Conservation (phyloP, 805 yeast species). For the Yueomyces sinensis region DNA sequence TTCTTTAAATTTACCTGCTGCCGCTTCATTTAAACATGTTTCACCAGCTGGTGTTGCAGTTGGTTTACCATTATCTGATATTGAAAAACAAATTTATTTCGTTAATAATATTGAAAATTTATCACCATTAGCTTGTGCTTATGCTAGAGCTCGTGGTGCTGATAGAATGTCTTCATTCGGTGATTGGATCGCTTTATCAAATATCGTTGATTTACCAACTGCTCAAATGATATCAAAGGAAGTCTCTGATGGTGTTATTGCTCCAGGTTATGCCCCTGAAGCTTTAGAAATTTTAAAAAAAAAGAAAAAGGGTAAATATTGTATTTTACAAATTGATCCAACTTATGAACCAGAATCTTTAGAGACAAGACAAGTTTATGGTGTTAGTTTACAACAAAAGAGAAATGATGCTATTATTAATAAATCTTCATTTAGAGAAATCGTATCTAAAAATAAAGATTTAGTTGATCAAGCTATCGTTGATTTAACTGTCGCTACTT, state of each 20-base stretch:
- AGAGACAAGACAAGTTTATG: slow-evolving; percentile 93
- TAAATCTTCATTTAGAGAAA: slow-evolving; percentile 79
- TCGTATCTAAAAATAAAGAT: slow-evolving; percentile 74
- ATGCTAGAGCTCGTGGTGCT: slow-evolving; percentile 99
- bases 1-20: slow-evolving; percentile 90
- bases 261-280: slow-evolving; percentile 90
- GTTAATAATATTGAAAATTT: slow-evolving; percentile 89
- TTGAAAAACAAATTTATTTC: slow-evolving; percentile 90
- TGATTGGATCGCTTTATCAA: slow-evolving; percentile 94
- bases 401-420: slow-evolving; percentile 95
- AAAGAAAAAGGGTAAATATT: slow-evolving; percentile 96
- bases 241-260: slow-evolving; percentile 97
- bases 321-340: slow-evolving; percentile 93
- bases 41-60: slow-evolving; percentile 99
- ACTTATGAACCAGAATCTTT: slow-evolving; percentile 67
- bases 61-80: slow-evolving; percentile 81
- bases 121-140: slow-evolving; percentile 94
- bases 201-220: slow-evolving; percentile 91
- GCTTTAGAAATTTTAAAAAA: slow-evolving; percentile 79
- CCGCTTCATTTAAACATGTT: slow-evolving; percentile 97
- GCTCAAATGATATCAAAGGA: slow-evolving; percentile 95
- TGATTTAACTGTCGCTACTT: slow-evolving; percentile 94
- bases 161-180: slow-evolving; percentile 99
- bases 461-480: slow-evolving; percentile 85
- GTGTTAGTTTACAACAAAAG: slow-evolving; percentile 90